phyloP scores from a whole-genome alignment of 768 basidiomycete genomes.

The Hortiboletus campestris region DNA sequence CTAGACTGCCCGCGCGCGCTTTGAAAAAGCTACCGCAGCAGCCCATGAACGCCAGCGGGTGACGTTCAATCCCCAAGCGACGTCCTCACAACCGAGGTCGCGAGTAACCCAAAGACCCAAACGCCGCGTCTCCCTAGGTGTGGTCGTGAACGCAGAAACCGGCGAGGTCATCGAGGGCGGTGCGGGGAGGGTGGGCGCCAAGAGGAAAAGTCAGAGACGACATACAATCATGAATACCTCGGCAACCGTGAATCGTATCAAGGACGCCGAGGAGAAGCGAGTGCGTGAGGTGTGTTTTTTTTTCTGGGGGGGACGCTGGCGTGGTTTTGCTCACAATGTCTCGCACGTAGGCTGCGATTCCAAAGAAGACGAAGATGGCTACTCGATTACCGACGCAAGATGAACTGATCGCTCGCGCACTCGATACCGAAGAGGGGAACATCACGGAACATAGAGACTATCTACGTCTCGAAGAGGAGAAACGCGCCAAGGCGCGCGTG shows the following conservation, averaged over 20 bases:
- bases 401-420: constrained; percentile 79
- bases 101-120: constrained; percentile 29
- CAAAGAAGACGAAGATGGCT: constrained; percentile 58
- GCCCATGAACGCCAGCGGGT: constrained; percentile 66
- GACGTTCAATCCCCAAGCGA: constrained; percentile 61
- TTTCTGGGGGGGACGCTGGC: neutral
- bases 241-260: constrained; percentile 62
- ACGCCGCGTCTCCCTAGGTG: constrained; percentile 54
- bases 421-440: constrained; percentile 87
- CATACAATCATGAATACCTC: constrained; percentile 73
- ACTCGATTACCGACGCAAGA: constrained; percentile 65
- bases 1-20: constrained; percentile 54
- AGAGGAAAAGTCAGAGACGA: constrained; percentile 60
- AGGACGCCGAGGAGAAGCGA: constrained; percentile 61
- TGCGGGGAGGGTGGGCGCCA: constrained; percentile 19
- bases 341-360: constrained; percentile 47
- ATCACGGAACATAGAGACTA: constrained; percentile 76
- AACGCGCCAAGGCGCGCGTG: constrained; percentile 60
- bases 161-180: constrained; percentile 49
- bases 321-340: neutral
- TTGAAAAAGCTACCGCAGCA: constrained; percentile 62
- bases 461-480: constrained; percentile 78
- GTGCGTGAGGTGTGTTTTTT: constrained; percentile 31
- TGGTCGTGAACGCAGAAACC: constrained; percentile 57
- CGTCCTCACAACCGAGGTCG: constrained; percentile 30